Percentiles rank a stretch among this genome's conserved stretches.
phyloP scores from a whole-genome alignment of 495 filamentous ascomycete species.

The Tuber brumale region DNA sequence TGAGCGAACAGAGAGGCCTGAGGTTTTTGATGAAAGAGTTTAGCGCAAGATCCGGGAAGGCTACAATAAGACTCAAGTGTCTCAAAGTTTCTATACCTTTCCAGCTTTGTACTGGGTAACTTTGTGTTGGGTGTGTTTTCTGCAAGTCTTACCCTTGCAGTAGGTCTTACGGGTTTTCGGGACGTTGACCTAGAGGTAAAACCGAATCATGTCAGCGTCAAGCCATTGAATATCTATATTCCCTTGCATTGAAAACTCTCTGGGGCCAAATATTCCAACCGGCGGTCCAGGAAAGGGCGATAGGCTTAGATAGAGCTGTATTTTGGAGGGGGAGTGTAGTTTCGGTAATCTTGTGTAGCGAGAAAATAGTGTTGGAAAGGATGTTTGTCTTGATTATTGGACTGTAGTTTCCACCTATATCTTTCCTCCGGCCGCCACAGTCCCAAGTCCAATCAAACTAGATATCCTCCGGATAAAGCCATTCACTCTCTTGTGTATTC shows the following conservation, averaged over 20 bases:
- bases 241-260: neutral
- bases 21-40: conserved; percentile 3
- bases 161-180: conserved; percentile 87
- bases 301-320: neutral
- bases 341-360: neutral
- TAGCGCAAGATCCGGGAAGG: neutral
- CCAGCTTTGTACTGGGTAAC: conserved; percentile 96
- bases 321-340: neutral
- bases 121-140: conserved; percentile 91
- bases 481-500: neutral
- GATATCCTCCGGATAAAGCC: neutral
- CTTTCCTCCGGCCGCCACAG: neutral
- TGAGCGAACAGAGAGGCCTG: conserved; percentile 90
- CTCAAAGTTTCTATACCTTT: conserved; percentile 55
- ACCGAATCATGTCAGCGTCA: neutral
- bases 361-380: neutral
- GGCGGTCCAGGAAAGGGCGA: neutral
- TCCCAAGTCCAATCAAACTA: neutral
- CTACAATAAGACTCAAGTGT: neutral
- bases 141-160: conserved; percentile 92
- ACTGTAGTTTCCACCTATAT: neutral
- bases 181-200: conserved; percentile 63
- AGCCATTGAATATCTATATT: neutral
- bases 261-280: neutral
- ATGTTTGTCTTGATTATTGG: neutral